These are phyloP conservation scores for Jacaranda copaia DNA, from an alignment of 257 asterid genomes.

Conservation along the genomic window DNA sequence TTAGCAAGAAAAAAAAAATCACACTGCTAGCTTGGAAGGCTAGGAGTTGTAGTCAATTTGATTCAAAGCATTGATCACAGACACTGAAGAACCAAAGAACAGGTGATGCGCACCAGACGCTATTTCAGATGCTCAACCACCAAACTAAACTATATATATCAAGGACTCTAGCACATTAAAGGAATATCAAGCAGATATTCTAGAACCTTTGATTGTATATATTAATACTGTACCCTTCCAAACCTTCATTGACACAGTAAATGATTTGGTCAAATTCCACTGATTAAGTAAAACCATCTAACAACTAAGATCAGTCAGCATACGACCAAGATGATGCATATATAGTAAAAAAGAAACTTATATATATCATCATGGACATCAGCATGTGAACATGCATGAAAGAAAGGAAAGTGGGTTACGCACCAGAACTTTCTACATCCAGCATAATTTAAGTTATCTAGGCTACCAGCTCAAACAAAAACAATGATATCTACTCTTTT, in stretches of 20 bases:
- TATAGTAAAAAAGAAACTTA: too few relatives aligned
- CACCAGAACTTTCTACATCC: background rate
- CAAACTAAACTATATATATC: background rate
- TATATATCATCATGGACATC: background rate
- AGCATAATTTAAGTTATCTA: background rate
- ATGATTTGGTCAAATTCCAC: too few relatives aligned
- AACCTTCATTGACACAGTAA: too few relatives aligned
- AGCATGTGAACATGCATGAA: too few relatives aligned
- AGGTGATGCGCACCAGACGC: background rate
- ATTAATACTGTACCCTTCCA: too few relatives aligned
- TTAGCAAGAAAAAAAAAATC: too few relatives aligned
- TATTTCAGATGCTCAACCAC: background rate
- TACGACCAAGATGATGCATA: too few relatives aligned
- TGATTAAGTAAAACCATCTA: too few relatives aligned
- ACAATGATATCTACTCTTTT: slow-evolving; percentile 2
- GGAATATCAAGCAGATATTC: background rate
- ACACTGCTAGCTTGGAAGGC: too few relatives aligned
- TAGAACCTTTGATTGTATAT: background rate
- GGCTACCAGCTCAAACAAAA: slow-evolving; percentile 13
- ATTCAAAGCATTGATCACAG: too few relatives aligned
- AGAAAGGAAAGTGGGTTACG: background rate
- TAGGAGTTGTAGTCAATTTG: too few relatives aligned
- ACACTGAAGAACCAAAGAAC: background rate
- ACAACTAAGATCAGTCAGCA: too few relatives aligned
- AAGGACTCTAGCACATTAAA: background rate